Evolutionary conservation across 1,284 basidiomycete species (phyloP), one percentile per base, ranked within the genome.

Genomic region (Pseudozyma sp.): DNA sequence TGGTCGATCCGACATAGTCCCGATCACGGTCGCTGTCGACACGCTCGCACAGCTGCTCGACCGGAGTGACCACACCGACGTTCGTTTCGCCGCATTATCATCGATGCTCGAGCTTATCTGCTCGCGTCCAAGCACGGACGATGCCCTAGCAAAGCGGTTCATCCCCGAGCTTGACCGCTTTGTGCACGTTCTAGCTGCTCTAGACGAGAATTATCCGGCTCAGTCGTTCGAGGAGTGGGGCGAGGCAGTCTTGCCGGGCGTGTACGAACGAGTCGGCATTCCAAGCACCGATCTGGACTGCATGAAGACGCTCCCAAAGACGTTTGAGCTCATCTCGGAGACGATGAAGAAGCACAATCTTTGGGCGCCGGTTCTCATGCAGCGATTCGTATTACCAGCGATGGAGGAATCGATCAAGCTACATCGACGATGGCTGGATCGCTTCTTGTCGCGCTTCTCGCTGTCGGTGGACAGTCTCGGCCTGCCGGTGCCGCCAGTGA

Each of bases 401-500:
- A 34, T 53, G 13, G 11, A 43, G 24, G 13, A 33, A 7, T 53
- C 51, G 40, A 53, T 53, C 40, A 24, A 53, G 11, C 39, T 31
- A 29, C 51, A 53, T n/a, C 13, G 30, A n/a, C 39, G 16, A 19
- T 53, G 51, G 51, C 30, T 53, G 14, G 29, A 53, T 29, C 16
- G 14, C 2, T 53, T 53, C 16, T 24, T 53, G 39, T 13, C 30
- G 14, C 39, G n/a, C 13, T 31, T 30, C 40, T 29, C 29, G 19
- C 19, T 19, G 10, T 43, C 51, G 9, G n/a, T 24, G 4, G 31
- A 53, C 11, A 53, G 16, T 17, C 39, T 53, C 5, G 24, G 9
- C 5, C 29, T 53, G 7, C 40, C 51, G n/a, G 51, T 53, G 10
- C 51, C 51, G 8, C 51, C 51, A 8, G 16, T n/a, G 16, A 53